These are phyloP conservation scores for Hemileia vastatrix DNA, from an alignment of 1,284 basidiomycete species.

Conservation along the genomic window DNA sequence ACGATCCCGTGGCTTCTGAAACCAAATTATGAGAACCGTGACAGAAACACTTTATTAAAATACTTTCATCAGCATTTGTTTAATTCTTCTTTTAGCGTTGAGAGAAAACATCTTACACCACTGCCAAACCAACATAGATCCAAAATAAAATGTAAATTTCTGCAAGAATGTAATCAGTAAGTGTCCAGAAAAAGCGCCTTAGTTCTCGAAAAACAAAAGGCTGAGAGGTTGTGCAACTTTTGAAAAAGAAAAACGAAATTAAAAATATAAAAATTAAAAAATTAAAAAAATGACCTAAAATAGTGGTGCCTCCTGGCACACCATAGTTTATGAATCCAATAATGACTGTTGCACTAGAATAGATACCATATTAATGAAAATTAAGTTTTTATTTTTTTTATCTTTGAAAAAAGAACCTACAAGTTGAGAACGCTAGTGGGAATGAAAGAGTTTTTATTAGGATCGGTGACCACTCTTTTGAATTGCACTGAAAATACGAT, in stretches of 20 bases:
- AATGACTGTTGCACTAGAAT: constrained; percentile 8
- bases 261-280: too few relatives aligned
- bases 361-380: neutral
- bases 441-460: constrained; percentile 15
- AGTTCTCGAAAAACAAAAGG: too few relatives aligned
- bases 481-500: constrained; percentile 12
- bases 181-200: too few relatives aligned
- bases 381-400: neutral
- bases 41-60: constrained; percentile 16
- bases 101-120: neutral
- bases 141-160: constrained; percentile 13
- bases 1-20: constrained; percentile 17
- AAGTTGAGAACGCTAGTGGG: constrained; percentile 12
- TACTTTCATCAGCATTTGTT: too few relatives aligned
- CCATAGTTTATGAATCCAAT: constrained; percentile 14
- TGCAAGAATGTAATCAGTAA: too few relatives aligned
- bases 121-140: constrained; percentile 3
- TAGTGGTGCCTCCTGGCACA: too few relatives aligned
- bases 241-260: too few relatives aligned
- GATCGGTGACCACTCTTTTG: constrained; percentile 11
- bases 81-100: neutral
- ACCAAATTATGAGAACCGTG: constrained; percentile 14
- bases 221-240: too few relatives aligned
- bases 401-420: too few relatives aligned
- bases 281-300: too few relatives aligned